A percentile compares a stretch with the other conserved stretches of the same genome.
Evolutionary conservation across 2,329 filamentous ascomycete species (phyloP).

Genomic region (Ophiostoma quercus): DNA sequence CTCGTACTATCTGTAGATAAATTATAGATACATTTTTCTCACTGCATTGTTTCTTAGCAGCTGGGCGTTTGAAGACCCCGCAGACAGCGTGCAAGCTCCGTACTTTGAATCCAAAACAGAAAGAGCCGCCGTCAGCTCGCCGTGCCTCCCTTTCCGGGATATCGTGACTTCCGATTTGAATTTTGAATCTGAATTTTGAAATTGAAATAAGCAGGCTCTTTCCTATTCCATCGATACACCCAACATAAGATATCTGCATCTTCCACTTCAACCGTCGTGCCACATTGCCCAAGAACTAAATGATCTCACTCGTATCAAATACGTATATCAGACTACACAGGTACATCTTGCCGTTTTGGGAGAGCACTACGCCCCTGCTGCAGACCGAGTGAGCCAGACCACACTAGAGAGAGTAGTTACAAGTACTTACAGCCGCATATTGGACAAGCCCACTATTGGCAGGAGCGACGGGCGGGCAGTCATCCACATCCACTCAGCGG

Average conservation of each 20-base stretch:
- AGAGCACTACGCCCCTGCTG: slow-evolving; percentile 4
- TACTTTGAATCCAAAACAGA: neutral
- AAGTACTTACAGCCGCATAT: neutral
- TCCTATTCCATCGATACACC: neutral
- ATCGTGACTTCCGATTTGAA: neutral
- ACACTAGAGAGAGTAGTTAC: neutral
- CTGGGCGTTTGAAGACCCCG: neutral
- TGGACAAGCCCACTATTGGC: slow-evolving; percentile 1
- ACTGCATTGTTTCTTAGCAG: neutral
- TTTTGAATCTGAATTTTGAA: too few species aligned
- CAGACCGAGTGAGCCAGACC: neutral
- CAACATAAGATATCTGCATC: neutral
- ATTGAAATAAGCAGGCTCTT: neutral
- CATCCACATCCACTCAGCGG: neutral
- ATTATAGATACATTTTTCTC: neutral
- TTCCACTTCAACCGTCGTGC: neutral
- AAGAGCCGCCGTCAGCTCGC: neutral
- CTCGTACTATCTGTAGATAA: neutral
- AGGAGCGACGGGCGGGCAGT: neutral
- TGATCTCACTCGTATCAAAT: neutral
- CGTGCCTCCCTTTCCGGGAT: neutral
- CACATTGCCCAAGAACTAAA: neutral
- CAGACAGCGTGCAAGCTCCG: neutral
- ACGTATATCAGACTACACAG: neutral
- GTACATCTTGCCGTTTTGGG: neutral